Evolutionary conservation across 257 asterid genomes (phyloP).

Genomic region (Galeopsis tetrahit): DNA sequence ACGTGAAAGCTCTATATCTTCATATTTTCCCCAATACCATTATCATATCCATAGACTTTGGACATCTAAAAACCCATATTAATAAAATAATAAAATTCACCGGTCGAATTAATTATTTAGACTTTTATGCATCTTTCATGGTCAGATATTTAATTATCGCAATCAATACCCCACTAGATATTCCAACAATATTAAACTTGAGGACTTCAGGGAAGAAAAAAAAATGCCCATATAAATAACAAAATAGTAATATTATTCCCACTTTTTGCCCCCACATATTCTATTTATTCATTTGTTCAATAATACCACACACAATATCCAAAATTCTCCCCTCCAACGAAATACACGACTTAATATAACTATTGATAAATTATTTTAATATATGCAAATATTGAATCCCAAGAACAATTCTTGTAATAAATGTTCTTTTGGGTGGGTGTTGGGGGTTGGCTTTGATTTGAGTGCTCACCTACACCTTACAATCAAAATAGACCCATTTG

Average conservation of each 20-base stretch:
- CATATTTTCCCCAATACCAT: not conserved
- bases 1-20: conserved; percentile 15
- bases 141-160: not conserved
- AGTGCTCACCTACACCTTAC: conserved; percentile 26
- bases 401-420: not conserved
- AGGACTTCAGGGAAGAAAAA: not conserved
- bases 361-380: not conserved
- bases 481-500: not conserved
- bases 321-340: not conserved
- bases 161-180: not conserved
- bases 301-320: not conserved
- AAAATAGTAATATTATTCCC: not conserved
- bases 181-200: not conserved
- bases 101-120: not conserved
- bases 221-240: not conserved
- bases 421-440: not conserved
- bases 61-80: not conserved
- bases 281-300: not conserved
- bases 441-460: conserved; percentile 1
- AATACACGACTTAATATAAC: too few species aligned
- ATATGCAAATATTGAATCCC: not conserved
- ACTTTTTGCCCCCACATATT: not conserved
- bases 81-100: not conserved
- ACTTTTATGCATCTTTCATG: not conserved
- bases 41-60: not conserved